Evolutionary conservation across 2,329 filamentous ascomycete species (phyloP), one percentile per base, ranked within the genome.

Genomic region (Calonectria leucothoes): DNA sequence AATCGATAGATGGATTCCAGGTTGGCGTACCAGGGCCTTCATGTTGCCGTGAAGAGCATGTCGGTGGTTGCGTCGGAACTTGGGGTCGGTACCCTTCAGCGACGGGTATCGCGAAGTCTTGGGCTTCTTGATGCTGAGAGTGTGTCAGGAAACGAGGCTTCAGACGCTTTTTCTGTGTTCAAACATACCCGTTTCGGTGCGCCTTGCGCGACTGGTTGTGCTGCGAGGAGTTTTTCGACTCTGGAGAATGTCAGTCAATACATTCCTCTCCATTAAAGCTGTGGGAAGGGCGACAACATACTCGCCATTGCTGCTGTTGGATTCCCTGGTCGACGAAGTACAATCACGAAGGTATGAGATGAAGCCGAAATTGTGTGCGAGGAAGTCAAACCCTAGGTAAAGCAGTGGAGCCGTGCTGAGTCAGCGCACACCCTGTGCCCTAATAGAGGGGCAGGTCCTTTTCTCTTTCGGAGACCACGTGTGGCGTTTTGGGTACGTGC

Each of bases 141-240:
- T 33, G 48, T 42, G 78, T 83, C 51, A 82, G 74, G 57, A 52
- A 17, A 71, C 35, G 23, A 48, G 52, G 25, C 48, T 66, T 52
- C 35, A 42, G 31, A 25, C n/a, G 25, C 27, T 35, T 48, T 49
- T 11, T n/a, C n/a, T 27, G 52, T 48, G 49, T 63, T 61, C 73
- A 59, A 78, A 90, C 93, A 84, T 94, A 98, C 96, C 97, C 97
- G 92, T 99, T 99, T 87, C 94, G 93, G 94, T 99, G 97, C 90
- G 95, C 96, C 94, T 99, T 99, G 91, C 94, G 94, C 88, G 92
- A 93, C 93, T 97, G 94, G 91, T 98, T 98, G 91, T 98, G 95
- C 92, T 98, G 96, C 85, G 96, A 98, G 90, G 95, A 97, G 94
- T 98, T 98, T 95, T 98, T 98, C 85, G 97, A 98, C 93, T 98